A percentile compares a stretch with the other conserved stretches of the same genome.
phyloP scores from a whole-genome alignment of 2,329 filamentous ascomycete genomes.

The Bipolaris victoriae region DNA sequence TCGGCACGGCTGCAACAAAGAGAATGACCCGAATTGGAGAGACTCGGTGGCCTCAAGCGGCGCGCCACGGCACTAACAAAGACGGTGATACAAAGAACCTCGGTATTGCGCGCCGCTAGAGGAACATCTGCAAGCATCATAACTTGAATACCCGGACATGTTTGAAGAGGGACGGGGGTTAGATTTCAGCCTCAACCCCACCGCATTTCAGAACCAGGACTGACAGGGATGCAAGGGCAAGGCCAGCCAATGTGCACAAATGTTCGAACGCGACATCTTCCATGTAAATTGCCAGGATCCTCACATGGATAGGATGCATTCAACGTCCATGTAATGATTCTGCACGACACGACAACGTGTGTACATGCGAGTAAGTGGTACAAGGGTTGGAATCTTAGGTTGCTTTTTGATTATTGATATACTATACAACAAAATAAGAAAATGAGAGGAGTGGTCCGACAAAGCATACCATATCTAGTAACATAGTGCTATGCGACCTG shows the following conservation, averaged over 20 bases:
- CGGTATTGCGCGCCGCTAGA: conserved; percentile 1
- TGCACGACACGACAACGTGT: neutral
- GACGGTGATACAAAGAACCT: conserved; percentile 11
- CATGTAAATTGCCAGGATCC: neutral
- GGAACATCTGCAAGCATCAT: neutral
- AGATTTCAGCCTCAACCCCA: neutral
- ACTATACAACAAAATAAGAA: conserved; percentile 14
- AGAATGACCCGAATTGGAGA: neutral
- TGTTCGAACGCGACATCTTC: neutral
- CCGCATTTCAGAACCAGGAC: neutral
- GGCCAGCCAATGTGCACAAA: neutral
- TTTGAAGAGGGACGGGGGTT: neutral
- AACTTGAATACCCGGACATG: neutral
- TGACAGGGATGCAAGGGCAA: neutral
- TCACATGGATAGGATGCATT: neutral
- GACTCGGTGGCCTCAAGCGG: conserved; percentile 2
- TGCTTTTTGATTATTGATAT: conserved; percentile 14
- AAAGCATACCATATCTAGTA: conserved; percentile 26
- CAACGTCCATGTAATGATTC: neutral
- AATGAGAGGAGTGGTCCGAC: conserved; percentile 17
- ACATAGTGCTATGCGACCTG: conserved; percentile 22
- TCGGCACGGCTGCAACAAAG: conserved; percentile 11
- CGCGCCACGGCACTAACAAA: conserved; percentile 4
- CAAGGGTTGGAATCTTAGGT: conserved; percentile 12
- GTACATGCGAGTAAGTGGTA: neutral